Evolutionary conservation across 306 rosid species (phyloP), one percentile per base, ranked within the genome.

Genomic region (Glycine tomentella): DNA sequence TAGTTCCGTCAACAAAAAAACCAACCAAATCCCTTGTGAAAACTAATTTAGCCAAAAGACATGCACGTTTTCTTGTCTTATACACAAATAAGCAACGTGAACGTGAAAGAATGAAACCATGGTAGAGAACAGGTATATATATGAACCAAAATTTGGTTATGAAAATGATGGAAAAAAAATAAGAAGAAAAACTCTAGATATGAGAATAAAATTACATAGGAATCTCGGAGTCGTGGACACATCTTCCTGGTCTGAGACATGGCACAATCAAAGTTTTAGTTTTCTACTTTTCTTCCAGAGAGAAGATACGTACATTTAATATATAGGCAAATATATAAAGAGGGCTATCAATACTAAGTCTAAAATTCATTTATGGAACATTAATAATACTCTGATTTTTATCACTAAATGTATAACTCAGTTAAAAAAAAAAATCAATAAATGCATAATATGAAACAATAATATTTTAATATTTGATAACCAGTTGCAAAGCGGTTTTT

Each of bases 211-310:
- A 69, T 34, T 84, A 87, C 90, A 10, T 65, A 20, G 71, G 75
- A 80, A 74, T 33, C 76, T 67, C 50, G 61, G 50, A 55, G 40
- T 33, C 15, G 38, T 31, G 44, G 33, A 72, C 31, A 11, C n/a
- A 11, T 44, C 81, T 77, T 69, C 87, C 83, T 85, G 38, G 25
- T 72, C 10, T 12, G 65, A 31, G 64, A 66, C 64, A 58, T 25
- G 61, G 13, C 52, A 14, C 51, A 6, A 17, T 68, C 2, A 75
- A 25, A 3, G 25, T 59, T 40, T 20, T 31, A 10, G 44, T 14
- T 76, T 45, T 81, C 15, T 66, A 42, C 34, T 66, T 4, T 38
- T 40, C 33, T 42, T 63, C 42, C 9, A 33, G 10, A 14, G 9
- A 14, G 11, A 74, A 52, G 8, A 77, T 1, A 50, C 20, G 3